These are phyloP conservation scores for Oryza rufipogon DNA, from an alignment of 176 grass and related monocot species.

Conservation along the genomic window DNA sequence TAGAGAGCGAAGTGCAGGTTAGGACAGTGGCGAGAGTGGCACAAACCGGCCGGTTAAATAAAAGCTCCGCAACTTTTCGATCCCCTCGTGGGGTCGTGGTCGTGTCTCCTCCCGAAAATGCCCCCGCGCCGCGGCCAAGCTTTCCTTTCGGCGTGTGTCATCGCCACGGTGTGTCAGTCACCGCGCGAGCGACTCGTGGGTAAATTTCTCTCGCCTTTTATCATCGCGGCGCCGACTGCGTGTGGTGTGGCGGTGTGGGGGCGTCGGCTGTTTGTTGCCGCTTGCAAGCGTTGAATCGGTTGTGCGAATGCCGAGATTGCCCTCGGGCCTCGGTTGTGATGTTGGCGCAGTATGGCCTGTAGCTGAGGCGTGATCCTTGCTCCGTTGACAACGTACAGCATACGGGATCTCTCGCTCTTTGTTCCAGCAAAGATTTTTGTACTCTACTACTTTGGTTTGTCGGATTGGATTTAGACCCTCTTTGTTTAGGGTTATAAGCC, in stretches of 20 bases:
- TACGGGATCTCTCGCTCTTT: neutral
- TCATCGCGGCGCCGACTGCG: neutral
- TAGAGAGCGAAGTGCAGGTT: neutral
- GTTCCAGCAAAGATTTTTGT: no score
- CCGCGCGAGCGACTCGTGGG: neutral
- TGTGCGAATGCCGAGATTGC: neutral
- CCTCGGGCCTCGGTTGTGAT: neutral
- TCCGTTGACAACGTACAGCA: neutral
- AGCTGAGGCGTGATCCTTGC: neutral
- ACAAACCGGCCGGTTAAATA: conserved; percentile 23
- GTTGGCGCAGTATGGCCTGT: neutral
- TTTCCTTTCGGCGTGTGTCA: neutral
- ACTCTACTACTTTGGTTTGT: no score
- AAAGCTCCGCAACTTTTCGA: conserved; percentile 17
- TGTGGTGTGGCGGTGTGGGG: no score
- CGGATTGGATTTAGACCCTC: no score
- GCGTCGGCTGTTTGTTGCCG: neutral
- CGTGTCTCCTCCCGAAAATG: conserved; percentile 20
- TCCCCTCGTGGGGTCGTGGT: neutral
- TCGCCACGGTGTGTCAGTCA: no score
- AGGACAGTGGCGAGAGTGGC: neutral
- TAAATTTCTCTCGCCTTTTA: neutral
- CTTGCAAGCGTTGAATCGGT: neutral
- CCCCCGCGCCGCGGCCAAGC: neutral
- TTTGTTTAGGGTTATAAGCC: no score